Conservation (phyloP, 352 stramenopile genomes). For the Phytophthora sp. region DNA sequence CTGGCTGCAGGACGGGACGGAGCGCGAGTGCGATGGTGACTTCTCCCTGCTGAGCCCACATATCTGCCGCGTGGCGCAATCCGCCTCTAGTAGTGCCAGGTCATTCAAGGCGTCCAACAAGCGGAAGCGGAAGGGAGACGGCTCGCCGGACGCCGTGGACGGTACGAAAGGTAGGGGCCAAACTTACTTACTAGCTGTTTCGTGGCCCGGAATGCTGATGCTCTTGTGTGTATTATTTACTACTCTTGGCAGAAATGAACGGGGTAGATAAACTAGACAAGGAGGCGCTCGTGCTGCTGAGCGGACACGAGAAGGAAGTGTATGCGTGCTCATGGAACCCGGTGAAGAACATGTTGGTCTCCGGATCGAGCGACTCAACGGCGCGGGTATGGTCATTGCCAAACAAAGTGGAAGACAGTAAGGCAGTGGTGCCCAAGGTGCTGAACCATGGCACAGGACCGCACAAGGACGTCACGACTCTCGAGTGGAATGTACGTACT, state of each 20-base stretch:
- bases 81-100: slow-evolving; percentile 68
- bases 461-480: slow-evolving; percentile 98
- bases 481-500: slow-evolving; percentile 95
- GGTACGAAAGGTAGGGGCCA: slow-evolving; percentile 60
- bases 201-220: no score
- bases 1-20: slow-evolving; percentile 72
- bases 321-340: slow-evolving; percentile 99
- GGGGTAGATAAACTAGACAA: slow-evolving; percentile 72
- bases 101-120: slow-evolving; percentile 79
- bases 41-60: slow-evolving; percentile 94
- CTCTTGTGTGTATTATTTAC: slow-evolving; percentile 1
- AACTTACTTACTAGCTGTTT: no score
- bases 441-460: slow-evolving; percentile 84
- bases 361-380: slow-evolving; percentile 95
- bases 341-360: slow-evolving; percentile 94
- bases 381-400: slow-evolving; percentile 94
- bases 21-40: slow-evolving; percentile 87
- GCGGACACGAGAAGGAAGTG: slow-evolving; percentile 90
- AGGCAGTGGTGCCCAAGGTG: slow-evolving; percentile 53
- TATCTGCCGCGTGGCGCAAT: slow-evolving; percentile 88
- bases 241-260: slow-evolving; percentile 54
- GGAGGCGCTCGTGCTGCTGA: slow-evolving; percentile 68
- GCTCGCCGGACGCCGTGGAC: slow-evolving; percentile 68
- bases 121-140: slow-evolving; percentile 81
- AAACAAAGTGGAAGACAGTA: slow-evolving; percentile 59